Evolutionary conservation across 495 filamentous ascomycete genomes (phyloP).

Genomic region (Penicillium ochrochloron): DNA sequence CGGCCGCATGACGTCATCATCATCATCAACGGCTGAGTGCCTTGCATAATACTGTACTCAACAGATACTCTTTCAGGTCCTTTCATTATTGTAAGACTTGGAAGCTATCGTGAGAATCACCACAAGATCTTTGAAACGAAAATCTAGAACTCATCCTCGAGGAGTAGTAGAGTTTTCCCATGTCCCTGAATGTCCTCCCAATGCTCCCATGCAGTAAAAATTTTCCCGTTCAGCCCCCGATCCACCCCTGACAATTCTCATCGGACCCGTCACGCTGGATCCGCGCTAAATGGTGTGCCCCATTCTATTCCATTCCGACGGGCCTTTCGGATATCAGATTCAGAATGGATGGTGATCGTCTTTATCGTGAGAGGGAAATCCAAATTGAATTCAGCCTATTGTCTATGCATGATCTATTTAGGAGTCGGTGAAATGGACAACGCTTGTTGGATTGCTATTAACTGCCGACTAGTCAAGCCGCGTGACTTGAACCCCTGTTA

Average conservation of each 20-base stretch:
- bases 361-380: neutral
- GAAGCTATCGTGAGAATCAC: no score
- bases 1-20: neutral
- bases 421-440: neutral
- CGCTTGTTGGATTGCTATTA: neutral
- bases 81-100: neutral
- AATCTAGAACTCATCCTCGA: no score
- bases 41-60: no score
- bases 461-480: neutral
- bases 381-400: neutral
- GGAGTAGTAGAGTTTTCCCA: neutral
- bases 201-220: neutral
- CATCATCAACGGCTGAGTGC: neutral
- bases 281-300: neutral
- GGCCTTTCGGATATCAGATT: neutral
- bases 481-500: neutral
- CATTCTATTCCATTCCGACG: neutral
- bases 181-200: neutral
- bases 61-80: no score
- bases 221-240: neutral
- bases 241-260: neutral
- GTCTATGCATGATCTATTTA: neutral
- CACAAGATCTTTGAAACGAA: no score
- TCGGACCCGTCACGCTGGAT: constrained; percentile 1
- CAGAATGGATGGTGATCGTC: neutral